phyloP scores from a whole-genome alignment of 2,329 filamentous ascomycete genomes.

The Furcasterigmium furcatum region DNA sequence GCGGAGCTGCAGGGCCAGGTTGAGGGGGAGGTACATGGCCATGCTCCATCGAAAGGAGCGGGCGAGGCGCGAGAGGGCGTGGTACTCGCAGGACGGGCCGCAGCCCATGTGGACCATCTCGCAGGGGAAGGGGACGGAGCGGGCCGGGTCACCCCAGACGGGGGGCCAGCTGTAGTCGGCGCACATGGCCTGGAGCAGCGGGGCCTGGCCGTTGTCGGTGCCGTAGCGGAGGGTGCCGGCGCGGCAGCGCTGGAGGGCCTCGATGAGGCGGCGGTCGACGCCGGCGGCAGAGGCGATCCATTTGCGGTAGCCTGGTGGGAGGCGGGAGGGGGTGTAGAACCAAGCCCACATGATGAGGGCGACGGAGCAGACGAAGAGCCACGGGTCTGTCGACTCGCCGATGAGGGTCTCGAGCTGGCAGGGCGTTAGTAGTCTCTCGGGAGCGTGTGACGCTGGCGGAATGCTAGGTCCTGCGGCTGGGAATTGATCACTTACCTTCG shows the following conservation, averaged over 20 bases:
- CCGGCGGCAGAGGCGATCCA: slow-evolving; percentile 79
- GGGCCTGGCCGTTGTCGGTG: slow-evolving; percentile 66
- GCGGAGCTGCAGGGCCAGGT: slow-evolving; percentile 59
- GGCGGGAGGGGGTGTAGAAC: slow-evolving; percentile 70
- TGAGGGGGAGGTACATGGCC: slow-evolving; percentile 73
- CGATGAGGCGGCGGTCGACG: slow-evolving; percentile 70
- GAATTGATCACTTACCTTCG: slow-evolving; percentile 36
- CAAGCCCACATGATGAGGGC: slow-evolving; percentile 86
- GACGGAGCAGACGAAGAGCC: slow-evolving; percentile 68
- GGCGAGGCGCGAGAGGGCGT: slow-evolving; percentile 65
- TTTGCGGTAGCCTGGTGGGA: slow-evolving; percentile 72
- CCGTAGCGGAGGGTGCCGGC: slow-evolving; percentile 67
- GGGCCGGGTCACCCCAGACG: slow-evolving; percentile 70
- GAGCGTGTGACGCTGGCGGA: too few species aligned
- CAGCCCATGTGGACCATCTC: slow-evolving; percentile 80
- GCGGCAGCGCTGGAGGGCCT: slow-evolving; percentile 66
- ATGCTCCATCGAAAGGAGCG: slow-evolving; percentile 72
- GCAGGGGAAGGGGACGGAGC: slow-evolving; percentile 72
- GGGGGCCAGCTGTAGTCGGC: slow-evolving; percentile 64
- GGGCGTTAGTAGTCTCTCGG: too few species aligned
- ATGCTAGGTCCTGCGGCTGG: too few species aligned
- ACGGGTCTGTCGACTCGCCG: slow-evolving; percentile 56
- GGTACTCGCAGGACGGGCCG: slow-evolving; percentile 70
- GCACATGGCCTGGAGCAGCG: slow-evolving; percentile 69
- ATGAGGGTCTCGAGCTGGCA: slow-evolving; percentile 34